These are phyloP conservation scores for Diaporthe nobilis DNA, from an alignment of 2,329 filamentous ascomycete species.

Conservation along the genomic window DNA sequence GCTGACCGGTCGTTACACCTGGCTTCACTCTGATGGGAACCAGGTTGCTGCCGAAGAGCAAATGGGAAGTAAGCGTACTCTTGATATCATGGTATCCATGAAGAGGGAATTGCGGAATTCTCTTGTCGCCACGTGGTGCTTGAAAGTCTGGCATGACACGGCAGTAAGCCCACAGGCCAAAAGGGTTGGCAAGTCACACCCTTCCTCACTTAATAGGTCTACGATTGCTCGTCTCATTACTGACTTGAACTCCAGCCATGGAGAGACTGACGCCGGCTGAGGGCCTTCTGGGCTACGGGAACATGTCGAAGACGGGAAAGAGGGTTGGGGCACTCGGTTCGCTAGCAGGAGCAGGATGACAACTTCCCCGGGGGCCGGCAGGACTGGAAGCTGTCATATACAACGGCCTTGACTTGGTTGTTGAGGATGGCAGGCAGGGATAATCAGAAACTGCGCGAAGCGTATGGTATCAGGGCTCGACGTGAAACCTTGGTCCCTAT, in stretches of 20 bases:
- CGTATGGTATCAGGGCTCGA: no score
- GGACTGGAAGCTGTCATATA: background rate
- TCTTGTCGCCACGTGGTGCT: background rate
- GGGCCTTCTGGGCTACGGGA: background rate
- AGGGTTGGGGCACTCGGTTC: background rate
- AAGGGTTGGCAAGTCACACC: background rate
- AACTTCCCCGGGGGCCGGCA: background rate
- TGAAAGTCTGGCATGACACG: background rate
- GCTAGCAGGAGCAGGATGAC: background rate
- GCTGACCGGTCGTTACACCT: background rate
- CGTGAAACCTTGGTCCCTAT: no score
- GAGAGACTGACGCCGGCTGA: background rate
- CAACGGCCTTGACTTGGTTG: no score
- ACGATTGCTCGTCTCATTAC: background rate
- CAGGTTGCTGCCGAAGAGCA: background rate
- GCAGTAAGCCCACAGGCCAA: background rate
- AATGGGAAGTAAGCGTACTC: background rate
- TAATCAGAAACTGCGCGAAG: no score
- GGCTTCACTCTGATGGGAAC: background rate
- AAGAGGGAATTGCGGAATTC: background rate
- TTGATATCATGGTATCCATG: background rate
- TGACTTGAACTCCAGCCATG: background rate
- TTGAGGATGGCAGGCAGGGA: no score
- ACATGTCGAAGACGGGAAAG: background rate
- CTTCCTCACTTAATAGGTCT: rapidly evolving